Evolutionary conservation across 306 rosid genomes (phyloP).

Genomic region (Ormosia emarginata): DNA sequence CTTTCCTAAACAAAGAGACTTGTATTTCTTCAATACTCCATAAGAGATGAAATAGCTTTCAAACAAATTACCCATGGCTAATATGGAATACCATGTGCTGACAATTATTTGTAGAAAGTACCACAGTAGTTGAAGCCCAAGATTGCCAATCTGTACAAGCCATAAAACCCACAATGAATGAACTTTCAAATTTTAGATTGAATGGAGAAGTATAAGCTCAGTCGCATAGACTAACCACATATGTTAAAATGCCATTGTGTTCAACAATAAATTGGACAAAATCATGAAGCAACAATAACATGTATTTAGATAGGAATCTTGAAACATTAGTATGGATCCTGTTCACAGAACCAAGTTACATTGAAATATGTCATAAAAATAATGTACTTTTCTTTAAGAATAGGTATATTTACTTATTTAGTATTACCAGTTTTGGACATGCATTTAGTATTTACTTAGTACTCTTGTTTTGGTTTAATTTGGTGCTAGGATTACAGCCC

Average conservation of each 20-base stretch:
- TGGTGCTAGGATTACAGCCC: background rate
- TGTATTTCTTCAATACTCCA: conserved; percentile 54
- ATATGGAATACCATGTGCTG: conserved; percentile 40
- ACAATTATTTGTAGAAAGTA: conserved; percentile 52
- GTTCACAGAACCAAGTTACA: background rate
- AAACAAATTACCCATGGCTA: conserved; percentile 23
- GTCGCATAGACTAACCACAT: background rate
- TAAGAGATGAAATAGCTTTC: conserved; percentile 66
- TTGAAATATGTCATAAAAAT: background rate
- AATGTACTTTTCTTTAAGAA: background rate
- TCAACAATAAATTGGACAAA: background rate
- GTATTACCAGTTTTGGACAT: background rate
- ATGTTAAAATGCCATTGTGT: background rate
- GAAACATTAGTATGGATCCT: background rate
- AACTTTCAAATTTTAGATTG: conserved; percentile 8
- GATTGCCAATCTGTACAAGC: conserved; percentile 53
- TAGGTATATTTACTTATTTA: background rate
- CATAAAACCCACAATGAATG: conserved; percentile 39
- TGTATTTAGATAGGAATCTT: background rate
- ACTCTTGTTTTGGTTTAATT: background rate
- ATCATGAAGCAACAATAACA: background rate
- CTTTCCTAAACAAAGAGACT: conserved; percentile 40
- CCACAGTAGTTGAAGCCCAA: conserved; percentile 69
- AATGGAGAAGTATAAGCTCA: background rate
- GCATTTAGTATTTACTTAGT: background rate